These are phyloP conservation scores for Dactylella cylindrospora DNA, from an alignment of 2,329 filamentous ascomycete species.

Conservation along the genomic window DNA sequence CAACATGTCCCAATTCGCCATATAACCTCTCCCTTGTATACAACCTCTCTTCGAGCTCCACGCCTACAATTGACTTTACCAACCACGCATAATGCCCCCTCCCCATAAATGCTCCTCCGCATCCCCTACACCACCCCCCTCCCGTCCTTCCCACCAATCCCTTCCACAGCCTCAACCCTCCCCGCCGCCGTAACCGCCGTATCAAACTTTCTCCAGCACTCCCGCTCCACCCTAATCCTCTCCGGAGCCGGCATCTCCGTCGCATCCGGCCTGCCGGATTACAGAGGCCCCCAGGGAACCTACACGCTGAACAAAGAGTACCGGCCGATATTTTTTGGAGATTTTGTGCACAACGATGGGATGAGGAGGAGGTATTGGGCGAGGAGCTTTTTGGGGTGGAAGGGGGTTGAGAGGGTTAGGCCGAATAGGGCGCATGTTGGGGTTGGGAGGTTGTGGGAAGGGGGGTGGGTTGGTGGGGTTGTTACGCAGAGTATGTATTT, in stretches of 20 bases:
- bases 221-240: constrained; percentile 63
- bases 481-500: constrained; percentile 72
- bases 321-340: constrained; percentile 87
- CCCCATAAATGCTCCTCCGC: constrained; percentile 54
- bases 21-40: no score
- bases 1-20: not conserved
- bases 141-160: constrained; percentile 72
- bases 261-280: constrained; percentile 88
- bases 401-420: constrained; percentile 71
- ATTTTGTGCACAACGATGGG: constrained; percentile 80
- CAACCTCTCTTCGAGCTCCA: no score
- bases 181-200: constrained; percentile 76
- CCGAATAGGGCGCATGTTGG: constrained; percentile 81
- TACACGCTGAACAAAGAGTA: constrained; percentile 90
- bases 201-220: constrained; percentile 69
- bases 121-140: constrained; percentile 89
- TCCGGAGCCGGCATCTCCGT: constrained; percentile 92
- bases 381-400: constrained; percentile 89
- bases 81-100: not conserved
- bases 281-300: constrained; percentile 83
- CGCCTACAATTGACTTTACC: not conserved
- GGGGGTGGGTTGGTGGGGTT: constrained; percentile 73
- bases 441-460: constrained; percentile 67
- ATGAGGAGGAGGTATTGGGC: constrained; percentile 84
- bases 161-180: constrained; percentile 68